Base-by-base conservation (phyloP, 768 basidiomycete genomes). In the Termitomyces sp. region DNA sequence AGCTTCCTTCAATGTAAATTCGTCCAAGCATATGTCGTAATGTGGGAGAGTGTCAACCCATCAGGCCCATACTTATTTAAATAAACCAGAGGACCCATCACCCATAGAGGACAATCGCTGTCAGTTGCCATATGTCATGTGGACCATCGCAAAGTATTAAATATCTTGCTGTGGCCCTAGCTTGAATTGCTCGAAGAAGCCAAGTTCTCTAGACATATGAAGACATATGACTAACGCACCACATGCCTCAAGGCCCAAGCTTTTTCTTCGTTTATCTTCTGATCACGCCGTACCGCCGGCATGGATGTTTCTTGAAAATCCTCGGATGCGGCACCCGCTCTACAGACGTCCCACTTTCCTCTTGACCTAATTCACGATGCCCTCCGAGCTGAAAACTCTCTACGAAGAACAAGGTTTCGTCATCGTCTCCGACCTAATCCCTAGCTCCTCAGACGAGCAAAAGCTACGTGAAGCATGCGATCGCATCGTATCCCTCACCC, bases 381-480 rank as follows among this genome's bases (percentile, higher is more conserved):
- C 54, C 2, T 61, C 60, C 11, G 42, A 66, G 38, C 47, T 77
- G 53, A 87, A 81, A 65, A 61, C 65, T 9, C 65, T 64, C 6
- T 90, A 88, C 72, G 79, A 87, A 47, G 64, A 73, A 12, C 74
- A 85, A 53, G 89, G 89, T 22, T 90, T 78, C 65, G 83, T 88
- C 26, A 71, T 90, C 45, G 67, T 90, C 2, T 78, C 78, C 0
- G 72, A 71, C 30, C 81, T 90, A 45, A 69, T 89, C 48, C 61
- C 75, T 5, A 64, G 70, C 0, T 65, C 49, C 22, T 50, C 48
- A 26, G 15, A 68, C 3, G 68, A 76, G 30, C 67, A 76, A 50
- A 50, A 62, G 1, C 75, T 90, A 17, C 65, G 71, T 51, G 66
- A 63, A 0, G 86, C 88, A 4, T 81, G 80, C 56, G 76, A 77